A percentile compares a stretch with the other conserved stretches of the same genome.
Evolutionary conservation across 1,284 basidiomycete species (phyloP).

Genomic region (Ceratobasidium sp.): DNA sequence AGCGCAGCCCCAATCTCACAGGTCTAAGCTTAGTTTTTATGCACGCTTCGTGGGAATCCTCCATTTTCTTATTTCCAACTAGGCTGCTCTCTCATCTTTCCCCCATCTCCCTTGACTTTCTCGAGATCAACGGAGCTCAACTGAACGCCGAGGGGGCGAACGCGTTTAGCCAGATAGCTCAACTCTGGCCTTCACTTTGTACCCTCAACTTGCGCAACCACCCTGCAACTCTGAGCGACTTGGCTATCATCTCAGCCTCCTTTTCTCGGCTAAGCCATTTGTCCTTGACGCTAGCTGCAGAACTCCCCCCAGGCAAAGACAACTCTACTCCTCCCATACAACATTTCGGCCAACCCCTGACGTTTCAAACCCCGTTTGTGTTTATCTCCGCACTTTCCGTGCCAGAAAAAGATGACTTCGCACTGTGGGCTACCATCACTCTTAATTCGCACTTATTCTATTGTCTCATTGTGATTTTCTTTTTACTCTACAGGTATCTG

Average conservation of each 20-base stretch:
- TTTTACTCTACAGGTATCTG: not conserved
- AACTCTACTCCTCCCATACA: not conserved
- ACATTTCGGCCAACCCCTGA: not conserved
- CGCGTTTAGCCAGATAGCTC: not conserved
- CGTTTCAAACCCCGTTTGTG: not conserved
- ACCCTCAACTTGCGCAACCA: not conserved
- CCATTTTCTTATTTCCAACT: not conserved
- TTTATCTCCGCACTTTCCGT: not conserved
- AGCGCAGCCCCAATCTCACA: not conserved
- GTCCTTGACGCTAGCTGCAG: not conserved
- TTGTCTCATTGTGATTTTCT: not conserved
- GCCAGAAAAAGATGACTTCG: not conserved
- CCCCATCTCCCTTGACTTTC: not conserved
- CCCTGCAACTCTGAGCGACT: not conserved
- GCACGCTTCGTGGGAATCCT: too few species aligned
- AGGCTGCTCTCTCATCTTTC: not conserved
- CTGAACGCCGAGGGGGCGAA: not conserved
- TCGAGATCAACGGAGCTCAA: not conserved
- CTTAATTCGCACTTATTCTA: not conserved
- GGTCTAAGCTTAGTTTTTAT: not conserved
- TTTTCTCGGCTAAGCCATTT: not conserved
- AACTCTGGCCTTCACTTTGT: not conserved
- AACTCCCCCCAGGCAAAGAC: not conserved
- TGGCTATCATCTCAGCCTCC: not conserved
- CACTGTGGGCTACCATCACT: not conserved